Evolutionary conservation across 1,139 yeast genomes (phyloP), one percentile per base, ranked within the genome.

Genomic region (Blastobotrys aristatus): DNA sequence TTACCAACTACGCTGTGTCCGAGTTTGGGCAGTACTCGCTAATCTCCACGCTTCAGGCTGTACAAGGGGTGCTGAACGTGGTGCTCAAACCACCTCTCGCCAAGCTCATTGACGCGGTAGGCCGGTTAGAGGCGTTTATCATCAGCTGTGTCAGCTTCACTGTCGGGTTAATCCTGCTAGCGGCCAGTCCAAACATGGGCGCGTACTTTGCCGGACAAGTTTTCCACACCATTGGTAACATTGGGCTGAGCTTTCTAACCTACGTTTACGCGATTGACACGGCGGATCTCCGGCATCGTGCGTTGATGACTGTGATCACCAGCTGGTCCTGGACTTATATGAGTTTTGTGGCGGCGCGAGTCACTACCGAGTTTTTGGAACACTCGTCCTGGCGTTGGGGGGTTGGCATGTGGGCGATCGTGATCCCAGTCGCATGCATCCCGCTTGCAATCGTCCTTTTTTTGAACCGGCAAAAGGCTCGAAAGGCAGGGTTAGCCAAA

Each of bases 401-500:
- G 53, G 79, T 82, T 55, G 88, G 83, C 38, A 82, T 83, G 75
- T 83, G 84, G 84, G 86, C 88, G 1, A 78, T 81, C 57, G 80
- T 83, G 53, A 74, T 80, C 68, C 88, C 89, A 20, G 68, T 81
- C 32, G 60, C 77, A 11, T 71, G 81, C 55, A 47, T 83, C 13
- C 90, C 90, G 29, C 65, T 83, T 10, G 40, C 53, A 17, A 21
- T 26, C 21, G 47, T 54, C 11, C 48, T 54, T 42, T 39, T 50
- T 17, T 41, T 46, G 38, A 49, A 52, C 20, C 49, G 50, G 32
- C 29, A 30, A 8, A 53, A 52, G 50, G 53, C 54, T 27, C 40
- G 39, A 17, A 26, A 34, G 37, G 13, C 21, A 5, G 26, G 20
- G 24, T 5, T 20, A 2, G 33, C 26, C 14, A 27, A 36, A 30